Evolutionary conservation across 2,329 filamentous ascomycete genomes (phyloP).

Genomic region (Pseudofabraea citricarpa): DNA sequence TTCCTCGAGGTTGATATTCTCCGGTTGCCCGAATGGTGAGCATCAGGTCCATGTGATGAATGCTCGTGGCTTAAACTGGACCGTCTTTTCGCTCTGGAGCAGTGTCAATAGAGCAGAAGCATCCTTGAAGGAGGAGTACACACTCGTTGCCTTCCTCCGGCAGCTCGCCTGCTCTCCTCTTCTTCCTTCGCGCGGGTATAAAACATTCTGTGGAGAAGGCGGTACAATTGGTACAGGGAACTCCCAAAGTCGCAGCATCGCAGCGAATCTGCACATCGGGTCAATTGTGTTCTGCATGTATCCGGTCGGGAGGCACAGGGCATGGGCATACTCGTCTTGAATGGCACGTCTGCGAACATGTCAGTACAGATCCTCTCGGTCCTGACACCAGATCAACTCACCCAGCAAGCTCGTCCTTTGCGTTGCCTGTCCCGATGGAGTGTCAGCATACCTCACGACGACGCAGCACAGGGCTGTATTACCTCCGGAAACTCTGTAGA

Average conservation of each 20-base stretch:
- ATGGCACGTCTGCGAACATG: neutral
- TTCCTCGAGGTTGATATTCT: too few species aligned
- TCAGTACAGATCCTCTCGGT: too few species aligned
- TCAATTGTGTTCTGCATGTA: neutral
- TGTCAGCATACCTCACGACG: neutral
- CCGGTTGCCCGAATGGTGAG: too few species aligned
- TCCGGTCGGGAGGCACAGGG: neutral
- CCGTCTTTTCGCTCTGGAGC: too few species aligned
- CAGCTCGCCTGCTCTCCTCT: conserved; percentile 46
- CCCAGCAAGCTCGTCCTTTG: neutral
- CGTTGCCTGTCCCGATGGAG: neutral
- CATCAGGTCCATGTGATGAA: too few species aligned
- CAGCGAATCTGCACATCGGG: conserved; percentile 52
- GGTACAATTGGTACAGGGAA: conserved; percentile 69
- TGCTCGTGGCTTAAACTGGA: too few species aligned
- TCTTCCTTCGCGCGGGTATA: conserved; percentile 66
- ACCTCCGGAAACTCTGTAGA: neutral
- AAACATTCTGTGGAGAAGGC: conserved; percentile 69
- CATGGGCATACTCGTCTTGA: neutral
- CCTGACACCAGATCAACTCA: too few species aligned
- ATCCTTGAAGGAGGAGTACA: too few species aligned
- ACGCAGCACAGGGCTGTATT: neutral
- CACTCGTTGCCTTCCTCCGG: too few species aligned
- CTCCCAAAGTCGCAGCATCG: conserved; percentile 64
- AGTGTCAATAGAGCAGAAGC: neutral